phyloP scores from a whole-genome alignment of 2,329 filamentous ascomycete species.

The Teratosphaeria nubilosa region DNA sequence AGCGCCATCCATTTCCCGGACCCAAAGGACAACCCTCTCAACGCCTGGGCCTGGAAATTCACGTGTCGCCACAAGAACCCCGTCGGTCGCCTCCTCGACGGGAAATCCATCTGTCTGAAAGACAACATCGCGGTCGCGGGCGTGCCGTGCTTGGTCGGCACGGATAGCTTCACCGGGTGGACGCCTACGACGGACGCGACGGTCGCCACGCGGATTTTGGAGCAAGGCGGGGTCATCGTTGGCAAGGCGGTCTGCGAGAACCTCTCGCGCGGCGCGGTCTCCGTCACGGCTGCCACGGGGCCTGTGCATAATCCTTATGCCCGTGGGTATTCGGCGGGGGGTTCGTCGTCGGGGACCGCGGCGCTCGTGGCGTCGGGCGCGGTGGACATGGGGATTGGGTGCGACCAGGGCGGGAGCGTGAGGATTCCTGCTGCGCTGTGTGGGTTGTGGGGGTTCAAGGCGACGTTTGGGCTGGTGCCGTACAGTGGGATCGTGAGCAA shows the following conservation, averaged over 20 bases:
- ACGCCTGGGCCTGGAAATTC: slow-evolving; percentile 37
- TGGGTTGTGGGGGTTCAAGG: slow-evolving; percentile 27
- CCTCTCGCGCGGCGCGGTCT: slow-evolving; percentile 21
- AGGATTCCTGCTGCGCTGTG: slow-evolving; percentile 6
- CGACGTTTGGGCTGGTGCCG: slow-evolving; percentile 37
- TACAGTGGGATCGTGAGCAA: slow-evolving; percentile 39
- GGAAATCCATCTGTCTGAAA: slow-evolving; percentile 35
- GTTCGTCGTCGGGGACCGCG: slow-evolving; percentile 36
- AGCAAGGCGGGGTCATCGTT: slow-evolving; percentile 32
- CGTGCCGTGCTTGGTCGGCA: slow-evolving; percentile 37
- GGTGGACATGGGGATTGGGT: slow-evolving; percentile 29
- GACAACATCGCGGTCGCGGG: slow-evolving; percentile 40
- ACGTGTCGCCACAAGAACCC: slow-evolving; percentile 17
- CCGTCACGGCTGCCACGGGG: slow-evolving; percentile 19
- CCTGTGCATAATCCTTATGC: slow-evolving; percentile 35
- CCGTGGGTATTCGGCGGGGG: slow-evolving; percentile 37
- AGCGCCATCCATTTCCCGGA: neutral
- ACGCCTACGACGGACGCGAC: slow-evolving; percentile 35
- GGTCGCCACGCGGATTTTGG: slow-evolving; percentile 34
- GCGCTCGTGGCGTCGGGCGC: slow-evolving; percentile 33
- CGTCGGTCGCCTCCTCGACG: slow-evolving; percentile 25
- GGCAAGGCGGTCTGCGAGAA: slow-evolving; percentile 43
- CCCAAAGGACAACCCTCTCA: slow-evolving; percentile 26
- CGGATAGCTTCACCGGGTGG: slow-evolving; percentile 30
- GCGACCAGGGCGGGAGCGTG: slow-evolving; percentile 32